phyloP scores from a whole-genome alignment of 1,139 yeast genomes.

The Taphrina communis region DNA sequence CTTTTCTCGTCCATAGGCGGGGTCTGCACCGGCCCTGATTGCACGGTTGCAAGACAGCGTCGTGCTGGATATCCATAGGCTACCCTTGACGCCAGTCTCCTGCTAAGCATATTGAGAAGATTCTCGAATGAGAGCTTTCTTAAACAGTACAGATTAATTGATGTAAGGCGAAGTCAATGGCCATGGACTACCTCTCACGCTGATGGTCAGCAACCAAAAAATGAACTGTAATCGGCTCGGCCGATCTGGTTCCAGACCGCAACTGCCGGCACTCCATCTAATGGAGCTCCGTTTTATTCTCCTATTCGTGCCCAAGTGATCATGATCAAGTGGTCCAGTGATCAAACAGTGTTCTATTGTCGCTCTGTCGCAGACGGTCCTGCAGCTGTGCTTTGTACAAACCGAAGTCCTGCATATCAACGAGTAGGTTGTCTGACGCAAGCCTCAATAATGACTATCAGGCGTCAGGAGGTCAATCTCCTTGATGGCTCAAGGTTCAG shows the following conservation, averaged over 20 bases:
- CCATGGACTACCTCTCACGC: not conserved
- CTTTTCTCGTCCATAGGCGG: constrained; percentile 32
- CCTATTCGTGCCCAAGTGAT: too few species aligned
- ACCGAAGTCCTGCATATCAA: too few species aligned
- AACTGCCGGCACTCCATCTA: not conserved
- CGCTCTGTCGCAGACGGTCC: too few species aligned
- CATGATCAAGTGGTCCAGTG: too few species aligned
- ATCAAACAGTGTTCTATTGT: too few species aligned
- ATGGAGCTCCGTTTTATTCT: too few species aligned
- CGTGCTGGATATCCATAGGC: not conserved
- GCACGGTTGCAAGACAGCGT: constrained; percentile 24
- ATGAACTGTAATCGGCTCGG: constrained; percentile 2
- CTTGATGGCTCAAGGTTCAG: too few species aligned
- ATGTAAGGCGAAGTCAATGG: not conserved
- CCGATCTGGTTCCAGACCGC: constrained; percentile 12
- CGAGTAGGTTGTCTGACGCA: too few species aligned
- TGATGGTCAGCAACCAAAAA: constrained; percentile 10
- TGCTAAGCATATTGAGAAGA: constrained; percentile 9
- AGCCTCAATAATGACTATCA: too few species aligned
- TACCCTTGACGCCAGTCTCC: constrained; percentile 1
- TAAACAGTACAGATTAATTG: not conserved
- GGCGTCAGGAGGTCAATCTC: too few species aligned
- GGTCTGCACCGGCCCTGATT: constrained; percentile 1
- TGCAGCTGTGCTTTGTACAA: too few species aligned
- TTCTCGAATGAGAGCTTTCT: too few species aligned